Base-by-base conservation (phyloP, 2,329 filamentous ascomycete genomes). In the Trichoderma cornu-damae region DNA sequence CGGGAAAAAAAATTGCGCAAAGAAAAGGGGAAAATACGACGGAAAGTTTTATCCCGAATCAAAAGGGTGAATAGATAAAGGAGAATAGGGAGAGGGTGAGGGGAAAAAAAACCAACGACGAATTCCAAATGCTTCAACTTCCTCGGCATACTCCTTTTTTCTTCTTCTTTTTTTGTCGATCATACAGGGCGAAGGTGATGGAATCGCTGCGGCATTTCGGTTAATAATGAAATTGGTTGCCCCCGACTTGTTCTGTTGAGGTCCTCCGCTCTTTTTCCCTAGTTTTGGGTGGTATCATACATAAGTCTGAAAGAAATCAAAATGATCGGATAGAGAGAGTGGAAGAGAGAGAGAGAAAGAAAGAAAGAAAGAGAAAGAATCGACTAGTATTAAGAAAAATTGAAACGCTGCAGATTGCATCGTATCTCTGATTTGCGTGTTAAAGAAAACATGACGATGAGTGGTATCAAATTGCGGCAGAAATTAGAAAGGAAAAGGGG, bases 201-300 rank as follows among this genome's bases (percentile, higher is more conserved):
- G 4, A 26, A 26, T 32, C 16, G 28, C 22, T 18, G 28, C 14
- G 28, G 24, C 16, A n/a, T 32, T 34, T 34, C 11, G 28, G 28
- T 9, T 14, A 12, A 34, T 16, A 30, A 20, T 9, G 3, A 4
- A 37, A 28, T 35, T 14, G 30, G 14, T 16, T 35, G 37, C 22
- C 11, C 40, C 6, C 14, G 7, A 26, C 20, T 14, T 43, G 42
- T 11, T 22, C 38, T 51, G 35, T 46, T 40, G 42, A 43, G 34
- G 42, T 59, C 49, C 34, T 61, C 57, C 34, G 20, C 50, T 54
- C 59, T 47, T 58, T 38, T 50, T 44, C 55, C 48, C 47, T 47
- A 58, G 37, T 61, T 55, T 65, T 59, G 57, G 55, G 62, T 67
- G 64, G 64, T 67, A 68, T 67, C 66, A 68, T 66, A 59, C 61